A percentile compares a stretch with the other conserved stretches of the same genome.
Conservation (phyloP, 169 alveolate species). For the Theileria equi region DNA sequence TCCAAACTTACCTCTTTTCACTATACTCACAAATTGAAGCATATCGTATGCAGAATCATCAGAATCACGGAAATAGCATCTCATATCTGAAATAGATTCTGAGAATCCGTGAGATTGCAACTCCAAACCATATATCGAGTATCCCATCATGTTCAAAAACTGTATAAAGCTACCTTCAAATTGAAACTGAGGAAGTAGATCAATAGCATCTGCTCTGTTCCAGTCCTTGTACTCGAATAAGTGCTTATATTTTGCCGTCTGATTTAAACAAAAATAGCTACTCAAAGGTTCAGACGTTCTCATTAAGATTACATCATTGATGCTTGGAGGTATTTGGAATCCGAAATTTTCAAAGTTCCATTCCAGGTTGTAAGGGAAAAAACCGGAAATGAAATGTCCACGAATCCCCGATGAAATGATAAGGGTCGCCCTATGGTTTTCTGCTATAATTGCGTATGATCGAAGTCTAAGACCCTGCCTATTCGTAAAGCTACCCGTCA, state of each 20-base stretch:
- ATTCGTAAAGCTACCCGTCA: slow-evolving; percentile 61
- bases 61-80: slow-evolving; percentile 12
- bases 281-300: no score
- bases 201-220: not conserved
- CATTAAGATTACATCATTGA: slow-evolving; percentile 1
- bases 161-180: slow-evolving; percentile 63
- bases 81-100: slow-evolving; percentile 42
- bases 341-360: slow-evolving; percentile 38
- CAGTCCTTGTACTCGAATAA: slow-evolving; percentile 3
- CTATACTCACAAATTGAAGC: slow-evolving; percentile 58
- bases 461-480: slow-evolving; percentile 49
- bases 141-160: slow-evolving; percentile 59
- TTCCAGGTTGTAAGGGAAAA: slow-evolving; percentile 50
- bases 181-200: slow-evolving; percentile 17
- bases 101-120: slow-evolving; percentile 70
- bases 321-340: slow-evolving; percentile 14
- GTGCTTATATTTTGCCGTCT: slow-evolving; percentile 6
- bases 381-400: slow-evolving; percentile 56
- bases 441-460: slow-evolving; percentile 51
- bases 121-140: slow-evolving; percentile 66
- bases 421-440: slow-evolving; percentile 55
- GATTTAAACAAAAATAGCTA: no score
- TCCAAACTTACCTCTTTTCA: slow-evolving; percentile 27
- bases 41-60: slow-evolving; percentile 62
- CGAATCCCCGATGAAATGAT: slow-evolving; percentile 61